Percentiles rank a stretch among this genome's conserved stretches.
Conservation (phyloP, 2,329 filamentous ascomycete genomes). For the Alternaria gaisen region DNA sequence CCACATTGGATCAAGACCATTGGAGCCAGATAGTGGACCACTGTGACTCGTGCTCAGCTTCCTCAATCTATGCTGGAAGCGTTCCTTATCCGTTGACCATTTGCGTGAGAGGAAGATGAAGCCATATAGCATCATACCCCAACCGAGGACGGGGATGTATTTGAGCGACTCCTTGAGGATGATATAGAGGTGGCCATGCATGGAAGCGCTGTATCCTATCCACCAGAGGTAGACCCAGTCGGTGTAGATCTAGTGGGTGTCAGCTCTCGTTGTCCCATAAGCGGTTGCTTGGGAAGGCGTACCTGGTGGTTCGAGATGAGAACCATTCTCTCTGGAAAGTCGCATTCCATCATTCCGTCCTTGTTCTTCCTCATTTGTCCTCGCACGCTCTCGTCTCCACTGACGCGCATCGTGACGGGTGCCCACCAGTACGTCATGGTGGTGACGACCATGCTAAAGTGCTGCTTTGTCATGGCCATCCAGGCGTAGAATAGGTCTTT, state of each 20-base stretch:
- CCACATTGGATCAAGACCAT: conserved; percentile 82
- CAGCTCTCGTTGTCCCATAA: conserved; percentile 9
- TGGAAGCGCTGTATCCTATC: conserved; percentile 79
- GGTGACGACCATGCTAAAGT: conserved; percentile 78
- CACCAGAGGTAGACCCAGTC: conserved; percentile 97
- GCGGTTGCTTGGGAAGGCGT: not conserved
- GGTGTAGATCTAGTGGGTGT: conserved; percentile 71
- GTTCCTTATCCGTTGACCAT: conserved; percentile 79
- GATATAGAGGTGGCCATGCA: conserved; percentile 89
- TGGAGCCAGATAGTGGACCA: conserved; percentile 50
- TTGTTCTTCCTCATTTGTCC: conserved; percentile 74
- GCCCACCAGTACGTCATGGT: conserved; percentile 88
- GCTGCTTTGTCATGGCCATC: conserved; percentile 86
- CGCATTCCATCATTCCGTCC: conserved; percentile 76
- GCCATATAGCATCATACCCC: conserved; percentile 84
- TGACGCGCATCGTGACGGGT: conserved; percentile 80
- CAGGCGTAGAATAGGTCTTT: conserved; percentile 81
- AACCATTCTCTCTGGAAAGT: conserved; percentile 82
- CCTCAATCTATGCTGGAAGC: conserved; percentile 75
- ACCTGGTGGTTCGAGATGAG: conserved; percentile 86
- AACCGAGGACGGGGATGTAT: conserved; percentile 81
- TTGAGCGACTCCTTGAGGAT: conserved; percentile 89
- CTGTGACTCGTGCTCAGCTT: conserved; percentile 68
- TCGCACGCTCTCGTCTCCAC: conserved; percentile 80
- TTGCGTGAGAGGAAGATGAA: conserved; percentile 96